Evolutionary conservation across 257 asterid species (phyloP), one percentile per base, ranked within the genome.

Genomic region (Fraxinus americana): DNA sequence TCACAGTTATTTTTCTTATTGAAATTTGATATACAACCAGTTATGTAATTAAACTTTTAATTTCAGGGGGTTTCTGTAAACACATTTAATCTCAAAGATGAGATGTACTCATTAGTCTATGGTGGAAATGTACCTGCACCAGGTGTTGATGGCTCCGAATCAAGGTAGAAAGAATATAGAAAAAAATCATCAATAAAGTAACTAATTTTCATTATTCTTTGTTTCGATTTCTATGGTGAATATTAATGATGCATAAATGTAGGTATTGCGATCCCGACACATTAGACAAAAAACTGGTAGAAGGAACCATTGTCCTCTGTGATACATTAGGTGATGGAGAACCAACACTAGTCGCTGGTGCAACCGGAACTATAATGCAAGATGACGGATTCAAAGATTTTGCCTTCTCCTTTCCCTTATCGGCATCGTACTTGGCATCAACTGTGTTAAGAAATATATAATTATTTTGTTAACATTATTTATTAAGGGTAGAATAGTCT

Each of bases 241-340:
- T 50, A 50, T 5, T 71, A 54, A 71, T 72, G 25, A 16, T 77
- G 2, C 0, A 41, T 1, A 8, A 9, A 10, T 77, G 61, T 81
- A 91, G 94, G 87, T 78, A 70, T 12, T 90, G 97, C 36, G 16
- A 34, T 4, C 70, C 59, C 0, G 80, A 65, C 8, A 83, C 96
- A 3, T 74, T 92, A 75, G 89, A 89, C 82, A 80, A 70, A 25
- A 74, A 59, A 7, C 72, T 77, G 70, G 90, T 87, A 14, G 74
- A 83, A 0, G 92, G 83, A 7, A 84, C 82, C 13, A 88, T 92
- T 12, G 92, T 90, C 2, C 79, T 92, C 0, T 92, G 96, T 63
- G 92, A 90, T 43, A 10, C 2, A 4, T 35, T 80, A 57, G 78
- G 4, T 17, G 82, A 72, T 1, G 88, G 79, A 21, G 79, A 77